A percentile compares a stretch with the other conserved stretches of the same genome.
Evolutionary conservation across 2,329 filamentous ascomycete species (phyloP).

Genomic region (Pseudogymnoascus verrucosus): DNA sequence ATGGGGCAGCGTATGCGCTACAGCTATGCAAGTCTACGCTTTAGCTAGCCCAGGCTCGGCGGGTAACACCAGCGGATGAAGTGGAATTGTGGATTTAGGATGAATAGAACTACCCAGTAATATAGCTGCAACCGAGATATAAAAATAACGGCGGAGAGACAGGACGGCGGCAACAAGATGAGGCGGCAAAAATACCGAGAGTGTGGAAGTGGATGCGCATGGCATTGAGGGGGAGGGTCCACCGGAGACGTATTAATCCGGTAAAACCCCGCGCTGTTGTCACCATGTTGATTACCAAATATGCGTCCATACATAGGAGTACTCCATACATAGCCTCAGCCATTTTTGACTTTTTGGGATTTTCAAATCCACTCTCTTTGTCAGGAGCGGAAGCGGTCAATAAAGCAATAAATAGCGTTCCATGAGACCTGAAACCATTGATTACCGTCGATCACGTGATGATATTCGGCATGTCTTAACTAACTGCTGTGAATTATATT

Average conservation of each 20-base stretch:
- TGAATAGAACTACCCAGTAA: neutral
- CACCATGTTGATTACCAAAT: neutral
- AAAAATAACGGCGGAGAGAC: neutral
- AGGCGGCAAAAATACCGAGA: neutral
- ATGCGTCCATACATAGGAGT: neutral
- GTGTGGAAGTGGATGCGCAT: neutral
- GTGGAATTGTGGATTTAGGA: neutral
- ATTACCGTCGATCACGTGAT: neutral
- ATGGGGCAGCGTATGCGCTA: neutral
- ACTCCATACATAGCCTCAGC: neutral
- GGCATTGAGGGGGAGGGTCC: neutral
- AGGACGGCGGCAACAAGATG: neutral
- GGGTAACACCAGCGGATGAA: neutral
- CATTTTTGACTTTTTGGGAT: slow-evolving; percentile 22
- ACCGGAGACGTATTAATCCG: slow-evolving; percentile 4
- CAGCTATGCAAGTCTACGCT: neutral
- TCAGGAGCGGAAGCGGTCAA: neutral
- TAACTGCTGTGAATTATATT: slow-evolving; percentile 14
- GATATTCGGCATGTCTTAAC: neutral
- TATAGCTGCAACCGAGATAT: neutral
- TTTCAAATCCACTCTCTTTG: neutral
- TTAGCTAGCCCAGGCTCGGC: neutral
- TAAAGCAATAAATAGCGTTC: neutral
- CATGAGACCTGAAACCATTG: neutral
- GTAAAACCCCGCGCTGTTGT: neutral